Evolutionary conservation across 2,329 filamentous ascomycete species (phyloP), one percentile per base, ranked within the genome.

Genomic region (Xylariaceae sp.): DNA sequence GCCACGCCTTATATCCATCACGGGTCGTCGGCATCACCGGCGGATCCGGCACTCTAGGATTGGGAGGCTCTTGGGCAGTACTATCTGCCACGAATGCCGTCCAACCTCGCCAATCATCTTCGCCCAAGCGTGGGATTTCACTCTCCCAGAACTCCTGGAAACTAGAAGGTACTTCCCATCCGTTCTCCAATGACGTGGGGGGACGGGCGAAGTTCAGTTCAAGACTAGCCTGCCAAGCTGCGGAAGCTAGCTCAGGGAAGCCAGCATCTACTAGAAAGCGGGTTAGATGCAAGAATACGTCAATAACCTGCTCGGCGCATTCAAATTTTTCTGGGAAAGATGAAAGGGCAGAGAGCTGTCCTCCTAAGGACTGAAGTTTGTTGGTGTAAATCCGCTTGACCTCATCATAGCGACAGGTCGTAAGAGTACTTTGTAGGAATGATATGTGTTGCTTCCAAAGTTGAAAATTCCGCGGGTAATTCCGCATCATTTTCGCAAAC

Each of bases 141-240:
- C 86, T 89, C 60, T 96, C 91, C 94, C 94, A 97, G 64, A 94
- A 96, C 2, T 86, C 80, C 52, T 82, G 77, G 62, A 96, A 89
- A 0, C 63, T 61, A 57, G 70, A 69, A 2, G 73, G 70, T 9
- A 78, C 53, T 4, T 66, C 64, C 8, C 65, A 51, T n/a, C 63
- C 65, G 9, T 67, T 64, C 47, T 68, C 51, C n/a, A 67, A 57
- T 2, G 74, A 54, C 4, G 69, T 57, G 2, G 67, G 55, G 2
- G 88, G 85, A 2, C 78, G 78, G 51, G 84, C 85, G 60, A 91
- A 82, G 15, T 83, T 85, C 55, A 88, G 78, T 69, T 97, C 93
- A 0, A 97, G 74, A 0, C 89, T 68, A 4, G 85, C 89, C 74
- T 97, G 93, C 92, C 93, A 97, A 4, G 88, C 80, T 8, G 87